Conservation (phyloP, 2,329 filamentous ascomycete species). For the Fusarium sp. region DNA sequence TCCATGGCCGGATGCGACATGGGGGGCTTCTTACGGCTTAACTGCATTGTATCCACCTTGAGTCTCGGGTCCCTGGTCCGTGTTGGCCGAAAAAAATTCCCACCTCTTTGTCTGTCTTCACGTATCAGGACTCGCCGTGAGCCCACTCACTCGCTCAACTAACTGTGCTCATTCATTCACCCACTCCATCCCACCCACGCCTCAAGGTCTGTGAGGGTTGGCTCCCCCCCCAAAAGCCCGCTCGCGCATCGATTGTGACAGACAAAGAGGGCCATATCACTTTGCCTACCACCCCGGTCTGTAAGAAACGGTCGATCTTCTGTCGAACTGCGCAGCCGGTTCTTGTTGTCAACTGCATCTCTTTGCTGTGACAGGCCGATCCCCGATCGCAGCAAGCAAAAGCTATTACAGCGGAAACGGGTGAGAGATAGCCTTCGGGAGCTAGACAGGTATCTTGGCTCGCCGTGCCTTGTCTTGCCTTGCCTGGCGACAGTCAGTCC, state of each 20-base stretch:
- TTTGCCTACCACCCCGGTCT: conserved; percentile 26
- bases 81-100: conserved; percentile 17
- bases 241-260: conserved; percentile 19
- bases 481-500: not conserved
- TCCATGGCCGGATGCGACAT: conserved; percentile 9
- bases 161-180: conserved; percentile 4
- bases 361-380: conserved; percentile 8
- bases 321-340: conserved; percentile 9
- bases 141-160: conserved; percentile 20
- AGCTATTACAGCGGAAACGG: conserved; percentile 8
- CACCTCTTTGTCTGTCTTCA: not conserved
- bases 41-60: conserved; percentile 22
- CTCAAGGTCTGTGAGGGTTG: conserved; percentile 22
- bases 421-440: conserved; percentile 21
- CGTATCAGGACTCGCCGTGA: conserved; percentile 22
- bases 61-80: conserved; percentile 27
- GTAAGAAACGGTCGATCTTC: conserved; percentile 37
- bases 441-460: conserved; percentile 11
- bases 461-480: not conserved
- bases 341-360: conserved; percentile 4
- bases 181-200: conserved; percentile 14
- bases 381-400: not conserved
- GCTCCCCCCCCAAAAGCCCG: conserved; percentile 24
- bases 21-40: conserved; percentile 1
- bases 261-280: conserved; percentile 14